A percentile compares a stretch with the other conserved stretches of the same genome.
These are phyloP conservation scores for Cucumis cinereus DNA, from an alignment of 306 rosid genomes.

Conservation along the genomic window DNA sequence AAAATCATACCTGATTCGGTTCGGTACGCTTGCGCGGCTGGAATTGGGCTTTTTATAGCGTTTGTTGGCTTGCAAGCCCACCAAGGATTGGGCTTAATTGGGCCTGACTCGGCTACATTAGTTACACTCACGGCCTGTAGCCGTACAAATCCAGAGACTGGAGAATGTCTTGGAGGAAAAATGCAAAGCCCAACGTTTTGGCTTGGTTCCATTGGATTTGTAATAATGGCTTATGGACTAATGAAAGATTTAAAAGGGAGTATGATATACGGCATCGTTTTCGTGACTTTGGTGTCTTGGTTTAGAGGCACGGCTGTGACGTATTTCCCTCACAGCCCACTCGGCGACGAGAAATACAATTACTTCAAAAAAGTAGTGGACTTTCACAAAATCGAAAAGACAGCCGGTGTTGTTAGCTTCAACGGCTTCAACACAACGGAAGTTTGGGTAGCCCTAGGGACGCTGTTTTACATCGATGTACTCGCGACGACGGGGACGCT, in stretches of 20 bases:
- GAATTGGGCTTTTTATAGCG: slow-evolving; percentile 90
- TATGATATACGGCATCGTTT: slow-evolving; percentile 77
- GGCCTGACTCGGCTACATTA: slow-evolving; percentile 57
- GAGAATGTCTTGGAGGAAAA: slow-evolving; percentile 60
- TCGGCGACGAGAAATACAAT: slow-evolving; percentile 41
- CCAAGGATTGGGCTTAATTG: slow-evolving; percentile 72
- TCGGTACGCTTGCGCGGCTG: slow-evolving; percentile 67
- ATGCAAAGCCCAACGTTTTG: slow-evolving; percentile 62
- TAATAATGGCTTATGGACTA: slow-evolving; percentile 50
- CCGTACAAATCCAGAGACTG: slow-evolving; percentile 39
- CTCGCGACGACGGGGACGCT: slow-evolving; percentile 69
- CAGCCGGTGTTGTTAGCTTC: slow-evolving; percentile 60
- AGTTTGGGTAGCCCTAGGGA: slow-evolving; percentile 67
- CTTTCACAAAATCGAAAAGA: slow-evolving; percentile 56
- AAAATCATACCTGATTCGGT: slow-evolving; percentile 52
- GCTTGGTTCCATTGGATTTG: slow-evolving; percentile 58
- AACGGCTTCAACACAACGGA: slow-evolving; percentile 36
- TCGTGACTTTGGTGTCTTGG: slow-evolving; percentile 70
- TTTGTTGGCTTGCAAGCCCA: slow-evolving; percentile 72
- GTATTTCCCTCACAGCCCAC: slow-evolving; percentile 45
- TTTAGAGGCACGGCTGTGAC: slow-evolving; percentile 68
- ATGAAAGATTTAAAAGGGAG: slow-evolving; percentile 68
- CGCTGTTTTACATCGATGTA: slow-evolving; percentile 77
- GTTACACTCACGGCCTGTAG: slow-evolving; percentile 63
- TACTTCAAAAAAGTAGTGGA: slow-evolving; percentile 67